These are phyloP conservation scores for Colletotrichum somersetense DNA, from an alignment of 2,329 filamentous ascomycete genomes.

Conservation along the genomic window DNA sequence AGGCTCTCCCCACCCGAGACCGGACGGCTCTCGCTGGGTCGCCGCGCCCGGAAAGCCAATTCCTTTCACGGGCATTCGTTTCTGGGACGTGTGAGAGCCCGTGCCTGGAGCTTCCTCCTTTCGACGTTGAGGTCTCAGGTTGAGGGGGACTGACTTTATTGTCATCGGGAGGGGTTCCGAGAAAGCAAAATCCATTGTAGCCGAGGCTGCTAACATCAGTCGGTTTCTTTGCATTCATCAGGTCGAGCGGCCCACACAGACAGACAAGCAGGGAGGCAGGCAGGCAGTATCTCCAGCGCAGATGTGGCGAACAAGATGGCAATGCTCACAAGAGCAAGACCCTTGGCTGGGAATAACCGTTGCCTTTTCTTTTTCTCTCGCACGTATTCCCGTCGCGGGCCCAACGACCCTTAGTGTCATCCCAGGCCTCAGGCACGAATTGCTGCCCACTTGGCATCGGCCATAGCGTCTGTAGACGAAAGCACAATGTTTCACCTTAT, in stretches of 20 bases:
- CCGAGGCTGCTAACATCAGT: background rate
- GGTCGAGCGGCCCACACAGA: background rate
- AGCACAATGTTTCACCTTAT: constrained; percentile 12
- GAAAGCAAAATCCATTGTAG: background rate
- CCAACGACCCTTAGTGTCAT: background rate
- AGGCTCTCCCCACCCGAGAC: background rate
- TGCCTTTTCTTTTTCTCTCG: background rate
- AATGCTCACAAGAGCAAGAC: background rate
- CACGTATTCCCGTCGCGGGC: background rate
- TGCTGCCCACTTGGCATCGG: too few relatives aligned
- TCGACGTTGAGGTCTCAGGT: background rate
- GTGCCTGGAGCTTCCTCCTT: constrained; percentile 2
- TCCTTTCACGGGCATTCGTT: background rate
- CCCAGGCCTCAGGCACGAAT: too few relatives aligned
- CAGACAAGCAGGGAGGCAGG: background rate
- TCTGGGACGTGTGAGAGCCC: background rate
- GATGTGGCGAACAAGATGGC: background rate
- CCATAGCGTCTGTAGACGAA: too few relatives aligned
- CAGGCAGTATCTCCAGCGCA: background rate
- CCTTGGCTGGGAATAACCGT: background rate
- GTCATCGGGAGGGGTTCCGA: background rate
- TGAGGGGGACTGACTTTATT: background rate
- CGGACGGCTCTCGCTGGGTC: background rate
- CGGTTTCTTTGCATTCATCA: background rate
- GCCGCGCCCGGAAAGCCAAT: background rate